phyloP scores from a whole-genome alignment of 192 early-diverging fungal species.

The Linnemannia zychae region DNA sequence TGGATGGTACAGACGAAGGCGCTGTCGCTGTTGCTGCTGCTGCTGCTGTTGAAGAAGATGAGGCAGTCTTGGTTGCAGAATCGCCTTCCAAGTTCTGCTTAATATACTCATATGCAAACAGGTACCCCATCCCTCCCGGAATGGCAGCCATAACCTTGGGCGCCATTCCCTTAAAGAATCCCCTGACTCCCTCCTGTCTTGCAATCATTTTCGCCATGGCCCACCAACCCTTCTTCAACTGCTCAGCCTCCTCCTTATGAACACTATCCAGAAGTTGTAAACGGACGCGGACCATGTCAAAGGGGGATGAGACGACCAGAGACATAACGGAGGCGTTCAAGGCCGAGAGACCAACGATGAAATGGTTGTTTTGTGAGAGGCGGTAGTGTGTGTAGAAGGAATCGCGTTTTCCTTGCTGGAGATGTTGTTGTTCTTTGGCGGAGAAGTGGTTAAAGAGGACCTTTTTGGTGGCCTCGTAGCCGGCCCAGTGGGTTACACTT shows the following conservation, averaged over 20 bases:
- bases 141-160: conserved; percentile 65
- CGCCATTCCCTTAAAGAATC: conserved; percentile 85
- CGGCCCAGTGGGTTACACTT: conserved; percentile 48
- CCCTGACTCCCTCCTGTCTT: conserved; percentile 78
- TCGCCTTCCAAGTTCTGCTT: conserved; percentile 46
- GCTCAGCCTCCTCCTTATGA: conserved; percentile 38
- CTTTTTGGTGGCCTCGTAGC: conserved; percentile 51
- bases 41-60: background rate
- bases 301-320: conserved; percentile 32
- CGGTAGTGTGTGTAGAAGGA: conserved; percentile 40
- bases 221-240: conserved; percentile 54
- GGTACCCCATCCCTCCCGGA: conserved; percentile 43
- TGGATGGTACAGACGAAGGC: conserved; percentile 22
- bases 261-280: conserved; percentile 44
- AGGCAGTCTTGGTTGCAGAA: background rate
- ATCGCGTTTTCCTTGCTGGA: conserved; percentile 14
- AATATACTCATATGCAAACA: conserved; percentile 55
- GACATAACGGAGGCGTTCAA: conserved; percentile 34
- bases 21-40: conserved; percentile 3
- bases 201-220: conserved; percentile 63
- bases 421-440: conserved; percentile 31
- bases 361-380: conserved; percentile 38
- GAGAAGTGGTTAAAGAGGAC: conserved; percentile 30
- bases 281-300: conserved; percentile 54
- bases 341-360: conserved; percentile 45